These are phyloP conservation scores for Tetrapisispora namnaoensis DNA, from an alignment of 805 yeast genomes.

Conservation along the genomic window DNA sequence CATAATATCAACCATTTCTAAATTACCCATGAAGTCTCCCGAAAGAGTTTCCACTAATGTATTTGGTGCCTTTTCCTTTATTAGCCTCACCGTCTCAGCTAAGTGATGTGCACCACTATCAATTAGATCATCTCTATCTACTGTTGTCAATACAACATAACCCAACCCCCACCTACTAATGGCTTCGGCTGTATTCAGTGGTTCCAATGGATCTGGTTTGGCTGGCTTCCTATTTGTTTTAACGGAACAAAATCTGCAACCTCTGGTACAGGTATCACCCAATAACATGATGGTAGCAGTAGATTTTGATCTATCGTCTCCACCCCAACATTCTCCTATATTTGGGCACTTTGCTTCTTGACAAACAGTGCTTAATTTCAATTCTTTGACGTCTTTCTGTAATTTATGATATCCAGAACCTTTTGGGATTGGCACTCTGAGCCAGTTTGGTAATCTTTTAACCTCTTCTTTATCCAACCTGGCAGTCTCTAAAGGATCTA, in stretches of 20 bases:
- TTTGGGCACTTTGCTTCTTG: slow-evolving; percentile 99
- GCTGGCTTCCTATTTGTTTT: slow-evolving; percentile 84
- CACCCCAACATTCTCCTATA: slow-evolving; percentile 99
- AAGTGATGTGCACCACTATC: slow-evolving; percentile 94
- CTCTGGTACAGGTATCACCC: slow-evolving; percentile 98
- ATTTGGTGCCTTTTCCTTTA: slow-evolving; percentile 82
- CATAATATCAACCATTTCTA: slow-evolving; percentile 66
- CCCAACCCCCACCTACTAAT: slow-evolving; percentile 97
- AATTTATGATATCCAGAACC: slow-evolving; percentile 75
- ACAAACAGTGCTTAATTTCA: slow-evolving; percentile 89
- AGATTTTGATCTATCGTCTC: slow-evolving; percentile 59
- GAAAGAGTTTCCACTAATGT: slow-evolving; percentile 86
- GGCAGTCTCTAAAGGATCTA: slow-evolving; percentile 73
- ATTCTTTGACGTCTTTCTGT: slow-evolving; percentile 78
- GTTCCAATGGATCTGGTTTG: slow-evolving; percentile 90
- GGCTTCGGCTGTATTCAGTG: slow-evolving; percentile 96
- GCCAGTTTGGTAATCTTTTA: slow-evolving; percentile 81
- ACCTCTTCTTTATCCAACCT: slow-evolving; percentile 49
- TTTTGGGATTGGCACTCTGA: slow-evolving; percentile 93
- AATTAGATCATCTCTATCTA: slow-evolving; percentile 86
- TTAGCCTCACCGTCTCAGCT: slow-evolving; percentile 74
- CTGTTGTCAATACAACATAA: slow-evolving; percentile 93
- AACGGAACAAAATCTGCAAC: slow-evolving; percentile 97
- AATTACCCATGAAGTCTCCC: slow-evolving; percentile 92
- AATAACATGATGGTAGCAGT: slow-evolving; percentile 95